Percentiles rank a stretch among this genome's conserved stretches.
Conservation (phyloP, 176 grass and related monocot genomes). For the Aegilops longissima region DNA sequence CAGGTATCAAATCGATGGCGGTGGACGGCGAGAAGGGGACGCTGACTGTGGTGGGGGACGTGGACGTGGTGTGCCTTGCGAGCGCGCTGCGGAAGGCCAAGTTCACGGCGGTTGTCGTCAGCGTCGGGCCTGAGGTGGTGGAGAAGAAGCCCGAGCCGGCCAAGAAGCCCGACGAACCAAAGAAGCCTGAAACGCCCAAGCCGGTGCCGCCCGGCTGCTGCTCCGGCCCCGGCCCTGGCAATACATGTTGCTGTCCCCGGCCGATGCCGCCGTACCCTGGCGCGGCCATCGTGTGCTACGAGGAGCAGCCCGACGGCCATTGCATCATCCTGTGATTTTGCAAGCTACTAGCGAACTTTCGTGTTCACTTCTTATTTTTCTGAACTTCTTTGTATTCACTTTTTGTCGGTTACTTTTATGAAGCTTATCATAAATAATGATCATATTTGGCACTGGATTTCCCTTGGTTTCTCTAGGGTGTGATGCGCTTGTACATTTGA, state of each 20-base stretch:
- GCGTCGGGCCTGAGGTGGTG: constrained; percentile 60
- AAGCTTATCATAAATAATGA: no score
- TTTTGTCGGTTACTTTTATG: no score
- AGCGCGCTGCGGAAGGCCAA: constrained; percentile 48
- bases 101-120: constrained; percentile 31
- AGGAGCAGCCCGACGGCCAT: not conserved
- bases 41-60: constrained; percentile 59
- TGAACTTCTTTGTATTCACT: not conserved
- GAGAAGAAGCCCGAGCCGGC: constrained; percentile 35
- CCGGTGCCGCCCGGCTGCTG: not conserved
- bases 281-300: constrained; percentile 20
- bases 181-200: not conserved
- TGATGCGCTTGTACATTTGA: no score
- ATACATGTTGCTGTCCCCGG: not conserved
- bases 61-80: constrained; percentile 50
- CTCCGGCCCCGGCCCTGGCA: constrained; percentile 8
- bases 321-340: constrained; percentile 30
- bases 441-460: no score
- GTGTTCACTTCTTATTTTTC: not conserved
- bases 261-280: not conserved
- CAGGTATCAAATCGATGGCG: constrained; percentile 63
- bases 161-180: constrained; percentile 36
- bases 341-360: not conserved
- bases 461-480: no score
- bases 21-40: constrained; percentile 56